Percentiles rank a stretch among this genome's conserved stretches.
phyloP scores from a whole-genome alignment of 768 basidiomycete species.

The Nidularia pulvinata region DNA sequence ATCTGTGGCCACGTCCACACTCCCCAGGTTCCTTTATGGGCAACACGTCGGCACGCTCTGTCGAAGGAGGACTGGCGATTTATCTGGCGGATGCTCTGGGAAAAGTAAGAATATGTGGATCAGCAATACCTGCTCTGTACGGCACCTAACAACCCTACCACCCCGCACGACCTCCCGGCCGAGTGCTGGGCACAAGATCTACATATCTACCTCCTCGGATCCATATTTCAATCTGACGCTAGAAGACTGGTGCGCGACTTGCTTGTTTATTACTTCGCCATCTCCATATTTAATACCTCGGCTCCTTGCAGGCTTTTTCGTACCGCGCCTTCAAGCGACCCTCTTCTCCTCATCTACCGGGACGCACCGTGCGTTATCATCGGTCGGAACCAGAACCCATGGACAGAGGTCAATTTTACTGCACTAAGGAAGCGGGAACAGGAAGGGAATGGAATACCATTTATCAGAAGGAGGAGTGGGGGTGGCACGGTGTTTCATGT shows the following conservation, averaged over 20 bases:
- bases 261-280: not conserved
- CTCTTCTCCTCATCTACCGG: conserved; percentile 86
- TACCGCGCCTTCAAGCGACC: conserved; percentile 61
- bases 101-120: too few species aligned
- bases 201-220: conserved; percentile 74
- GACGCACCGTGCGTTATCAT: conserved; percentile 91
- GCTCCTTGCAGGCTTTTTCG: conserved; percentile 52
- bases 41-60: too few species aligned
- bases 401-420: conserved; percentile 91
- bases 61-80: too few species aligned
- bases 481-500: conserved; percentile 98
- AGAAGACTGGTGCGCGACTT: conserved; percentile 81
- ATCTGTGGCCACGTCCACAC: too few species aligned
- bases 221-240: conserved; percentile 90
- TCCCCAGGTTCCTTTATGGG: too few species aligned
- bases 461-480: conserved; percentile 85
- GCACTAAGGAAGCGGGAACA: conserved; percentile 46
- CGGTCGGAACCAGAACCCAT: conserved; percentile 96
- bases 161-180: too few species aligned
- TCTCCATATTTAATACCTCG: not conserved
- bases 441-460: conserved; percentile 62
- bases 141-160: too few species aligned
- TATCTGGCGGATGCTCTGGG: too few species aligned
- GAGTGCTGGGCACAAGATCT: conserved; percentile 66
- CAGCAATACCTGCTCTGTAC: too few species aligned